Evolutionary conservation across 2,329 filamentous ascomycete species (phyloP).

Genomic region (Pseudogymnoascus sp.): DNA sequence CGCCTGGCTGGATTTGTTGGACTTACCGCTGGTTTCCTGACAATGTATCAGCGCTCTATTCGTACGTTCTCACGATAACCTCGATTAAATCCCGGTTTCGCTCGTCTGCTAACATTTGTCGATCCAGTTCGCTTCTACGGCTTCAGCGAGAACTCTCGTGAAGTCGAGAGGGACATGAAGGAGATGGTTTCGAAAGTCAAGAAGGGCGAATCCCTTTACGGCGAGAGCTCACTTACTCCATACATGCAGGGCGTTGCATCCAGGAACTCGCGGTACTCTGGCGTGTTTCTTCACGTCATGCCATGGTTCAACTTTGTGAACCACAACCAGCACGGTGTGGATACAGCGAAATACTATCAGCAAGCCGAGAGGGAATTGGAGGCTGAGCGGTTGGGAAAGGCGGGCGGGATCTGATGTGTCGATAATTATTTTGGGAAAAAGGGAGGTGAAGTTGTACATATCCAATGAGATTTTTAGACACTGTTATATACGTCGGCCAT

Average conservation of each 20-base stretch:
- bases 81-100: background rate
- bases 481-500: background rate
- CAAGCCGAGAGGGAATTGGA: constrained; percentile 92
- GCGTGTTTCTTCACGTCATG: constrained; percentile 73
- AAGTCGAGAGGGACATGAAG: constrained; percentile 91
- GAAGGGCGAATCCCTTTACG: constrained; percentile 82
- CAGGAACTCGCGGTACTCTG: constrained; percentile 85
- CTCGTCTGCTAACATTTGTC: constrained; percentile 8
- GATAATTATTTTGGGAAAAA: constrained; percentile 1
- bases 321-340: constrained; percentile 89
- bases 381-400: constrained; percentile 46
- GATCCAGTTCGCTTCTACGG: constrained; percentile 84
- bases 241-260: constrained; percentile 92
- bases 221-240: constrained; percentile 66
- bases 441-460: constrained; percentile 7
- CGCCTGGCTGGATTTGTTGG: constrained; percentile 69
- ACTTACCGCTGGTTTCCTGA: constrained; percentile 69
- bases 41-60: constrained; percentile 76
- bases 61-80: constrained; percentile 51
- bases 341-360: constrained; percentile 97
- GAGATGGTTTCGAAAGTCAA: constrained; percentile 98
- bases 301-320: constrained; percentile 99
- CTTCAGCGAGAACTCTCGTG: constrained; percentile 82
- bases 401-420: constrained; percentile 3
- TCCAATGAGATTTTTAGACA: constrained; percentile 3